A percentile compares a stretch with the other conserved stretches of the same genome.
These are phyloP conservation scores for Carex pumila DNA, from an alignment of 176 grass and related monocot genomes.

Conservation along the genomic window DNA sequence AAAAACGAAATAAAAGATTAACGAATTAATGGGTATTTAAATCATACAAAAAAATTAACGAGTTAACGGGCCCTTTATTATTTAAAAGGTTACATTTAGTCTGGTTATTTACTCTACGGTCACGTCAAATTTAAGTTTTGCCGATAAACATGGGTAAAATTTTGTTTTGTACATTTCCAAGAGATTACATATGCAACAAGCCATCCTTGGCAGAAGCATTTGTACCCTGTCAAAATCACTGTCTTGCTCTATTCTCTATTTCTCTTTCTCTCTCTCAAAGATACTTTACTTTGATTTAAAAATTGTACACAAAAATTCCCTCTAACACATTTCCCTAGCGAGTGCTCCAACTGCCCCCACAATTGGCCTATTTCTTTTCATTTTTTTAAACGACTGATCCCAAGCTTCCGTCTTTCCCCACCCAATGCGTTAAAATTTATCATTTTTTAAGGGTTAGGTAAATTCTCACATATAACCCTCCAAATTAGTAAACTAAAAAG, in stretches of 20 bases:
- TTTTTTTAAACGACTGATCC: slow-evolving; percentile 19
- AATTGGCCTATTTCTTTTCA: slow-evolving; percentile 31
- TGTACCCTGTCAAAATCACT: slow-evolving; percentile 67
- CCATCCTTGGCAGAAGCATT: slow-evolving; percentile 23
- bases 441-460: slow-evolving; percentile 1
- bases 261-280: not conserved
- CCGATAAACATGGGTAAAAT: not conserved
- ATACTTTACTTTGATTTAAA: slow-evolving; percentile 31
- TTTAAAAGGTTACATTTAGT: not conserved
- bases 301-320: slow-evolving; percentile 16
- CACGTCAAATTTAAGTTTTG: slow-evolving; percentile 5
- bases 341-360: slow-evolving; percentile 31
- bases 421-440: slow-evolving; percentile 22
- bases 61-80: no score
- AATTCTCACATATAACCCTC: not conserved
- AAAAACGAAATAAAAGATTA: no score
- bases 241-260: not conserved
- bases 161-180: slow-evolving; percentile 9
- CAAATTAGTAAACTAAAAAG: not conserved
- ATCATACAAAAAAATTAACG: no score
- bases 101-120: not conserved
- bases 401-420: slow-evolving; percentile 45
- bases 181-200: slow-evolving; percentile 16
- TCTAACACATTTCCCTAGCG: slow-evolving; percentile 38
- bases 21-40: no score